These are phyloP conservation scores for Cynanchum wilfordii DNA, from an alignment of 257 asterid species.

Conservation along the genomic window DNA sequence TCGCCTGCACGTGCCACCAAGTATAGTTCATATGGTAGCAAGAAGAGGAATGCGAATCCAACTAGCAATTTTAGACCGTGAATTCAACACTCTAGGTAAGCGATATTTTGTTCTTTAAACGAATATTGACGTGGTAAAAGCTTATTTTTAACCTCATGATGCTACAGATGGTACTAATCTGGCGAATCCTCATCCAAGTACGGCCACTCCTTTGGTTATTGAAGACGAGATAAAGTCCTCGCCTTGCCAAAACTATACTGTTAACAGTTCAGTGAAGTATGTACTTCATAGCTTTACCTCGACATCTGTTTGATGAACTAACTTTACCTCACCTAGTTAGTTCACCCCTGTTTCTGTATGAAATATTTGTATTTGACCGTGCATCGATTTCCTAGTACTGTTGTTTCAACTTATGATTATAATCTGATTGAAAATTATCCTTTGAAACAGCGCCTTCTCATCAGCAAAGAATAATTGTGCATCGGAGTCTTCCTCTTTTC, in stretches of 20 bases:
- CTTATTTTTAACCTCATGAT: not conserved
- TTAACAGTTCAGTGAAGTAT: not conserved
- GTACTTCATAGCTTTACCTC: not conserved
- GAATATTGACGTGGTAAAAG: not conserved
- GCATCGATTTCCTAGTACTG: not conserved
- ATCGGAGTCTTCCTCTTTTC: constrained; percentile 8
- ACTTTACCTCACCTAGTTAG: not conserved
- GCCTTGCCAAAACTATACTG: not conserved
- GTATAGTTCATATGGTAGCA: not conserved
- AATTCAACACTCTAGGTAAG: constrained; percentile 14
- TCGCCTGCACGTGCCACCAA: constrained; percentile 4
- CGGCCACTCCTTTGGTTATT: constrained; percentile 7
- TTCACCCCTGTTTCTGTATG: not conserved
- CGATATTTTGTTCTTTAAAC: not conserved
- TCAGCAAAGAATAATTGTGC: not conserved
- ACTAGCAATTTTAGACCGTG: constrained; percentile 13
- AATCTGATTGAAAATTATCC: not conserved
- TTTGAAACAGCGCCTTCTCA: constrained; percentile 16
- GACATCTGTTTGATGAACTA: not conserved
- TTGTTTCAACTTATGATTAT: not conserved
- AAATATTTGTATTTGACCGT: not conserved
- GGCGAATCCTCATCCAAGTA: constrained; percentile 6
- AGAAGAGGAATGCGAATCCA: constrained; percentile 16
- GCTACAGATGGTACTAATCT: constrained; percentile 10
- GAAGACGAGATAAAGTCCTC: constrained; percentile 14